Evolutionary conservation across 2,329 filamentous ascomycete species (phyloP), one percentile per base, ranked within the genome.

Genomic region (Colletotrichum gloeosporioides): DNA sequence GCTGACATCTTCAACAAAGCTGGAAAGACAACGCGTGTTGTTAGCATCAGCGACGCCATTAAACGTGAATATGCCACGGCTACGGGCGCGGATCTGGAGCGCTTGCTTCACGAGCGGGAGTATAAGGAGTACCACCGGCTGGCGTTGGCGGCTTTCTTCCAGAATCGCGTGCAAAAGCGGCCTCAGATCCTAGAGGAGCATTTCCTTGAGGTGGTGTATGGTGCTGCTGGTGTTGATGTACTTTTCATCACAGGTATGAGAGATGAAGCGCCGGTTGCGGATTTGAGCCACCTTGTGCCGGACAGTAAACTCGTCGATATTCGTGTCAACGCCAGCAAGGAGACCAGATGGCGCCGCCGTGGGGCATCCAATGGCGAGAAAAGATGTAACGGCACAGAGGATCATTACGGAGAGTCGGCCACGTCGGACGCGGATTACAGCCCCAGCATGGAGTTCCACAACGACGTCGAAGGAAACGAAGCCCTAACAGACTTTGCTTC

Each of bases 171-270:
- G 53, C 79, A 62, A 32, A 75, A 84, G 79, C 83, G 84, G 57
- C 89, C 90, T 76, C 78, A 64, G 53, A 83, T 93, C 18, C 88
- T 83, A 77, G 82, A 90, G 77, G 86, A 91, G 71, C 85, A 90
- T 79, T 92, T 92, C 76, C 69, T 89, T 55, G 75, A 85, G 29
- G 81, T 88, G 3, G 88, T 93, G 4, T 22, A 83, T 39, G 72
- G 77, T 15, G 84, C 86, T 8, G 77, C 13, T 66, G 86, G 86
- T 80, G 83, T 86, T 3, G 89, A 92, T 72, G 90, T 93, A 64
- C 82, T 93, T 59, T 73, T 93, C 0, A 89, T 94, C 78, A 93
- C 91, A 1, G 92, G 91, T 0, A 90, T 93, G 89, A 89, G 91
- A 85, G 92, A 94, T 65, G 83, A 90, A 64, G 88, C 90, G 7